phyloP scores from a whole-genome alignment of 345 rosid genomes.

The Bretschneidera sinensis region DNA sequence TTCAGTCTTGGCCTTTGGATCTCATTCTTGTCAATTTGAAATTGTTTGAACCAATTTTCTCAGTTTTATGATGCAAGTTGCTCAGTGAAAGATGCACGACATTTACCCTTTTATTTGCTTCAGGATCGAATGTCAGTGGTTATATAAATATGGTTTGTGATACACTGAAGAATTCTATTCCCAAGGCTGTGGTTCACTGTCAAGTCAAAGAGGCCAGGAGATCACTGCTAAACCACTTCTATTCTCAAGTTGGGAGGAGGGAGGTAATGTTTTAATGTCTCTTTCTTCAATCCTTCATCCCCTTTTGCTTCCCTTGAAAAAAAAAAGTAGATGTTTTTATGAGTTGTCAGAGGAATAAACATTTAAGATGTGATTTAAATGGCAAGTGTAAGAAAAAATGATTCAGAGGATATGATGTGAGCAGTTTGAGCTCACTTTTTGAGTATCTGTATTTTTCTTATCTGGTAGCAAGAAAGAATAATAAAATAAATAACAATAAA shows the following conservation, averaged over 20 bases:
- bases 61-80: background rate
- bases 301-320: background rate
- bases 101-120: conserved; percentile 8
- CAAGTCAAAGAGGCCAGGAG: conserved; percentile 96
- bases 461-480: too few species aligned
- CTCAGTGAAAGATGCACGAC: background rate
- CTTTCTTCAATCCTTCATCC: background rate
- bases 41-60: background rate
- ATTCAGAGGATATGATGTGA: too few species aligned
- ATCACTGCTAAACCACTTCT: conserved; percentile 79
- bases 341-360: background rate
- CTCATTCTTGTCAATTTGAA: background rate
- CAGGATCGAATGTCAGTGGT: conserved; percentile 90
- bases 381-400: too few species aligned
- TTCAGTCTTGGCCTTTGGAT: background rate
- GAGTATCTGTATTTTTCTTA: too few species aligned
- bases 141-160: conserved; percentile 94
- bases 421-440: too few species aligned
- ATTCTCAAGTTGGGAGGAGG: conserved; percentile 80
- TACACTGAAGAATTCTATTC: conserved; percentile 80
- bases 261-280: conserved; percentile 57
- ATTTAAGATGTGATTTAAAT: background rate
- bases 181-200: conserved; percentile 94
- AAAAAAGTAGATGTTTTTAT: background rate
- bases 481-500: too few species aligned